phyloP scores from a whole-genome alignment of 352 stramenopile genomes.

The Phytophthora megakarya region DNA sequence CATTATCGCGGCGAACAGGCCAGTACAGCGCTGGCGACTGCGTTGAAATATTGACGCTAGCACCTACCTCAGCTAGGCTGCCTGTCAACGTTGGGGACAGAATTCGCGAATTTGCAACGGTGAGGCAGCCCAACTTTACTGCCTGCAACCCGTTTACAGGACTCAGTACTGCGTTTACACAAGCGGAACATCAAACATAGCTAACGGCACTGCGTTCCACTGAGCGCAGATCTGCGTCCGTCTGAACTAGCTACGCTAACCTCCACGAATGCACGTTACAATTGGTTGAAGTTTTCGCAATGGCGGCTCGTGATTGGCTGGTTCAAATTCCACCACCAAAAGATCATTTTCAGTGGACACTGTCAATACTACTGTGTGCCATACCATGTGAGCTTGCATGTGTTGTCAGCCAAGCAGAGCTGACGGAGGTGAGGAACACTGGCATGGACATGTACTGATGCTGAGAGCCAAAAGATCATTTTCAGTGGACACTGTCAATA shows the following conservation, averaged over 20 bases:
- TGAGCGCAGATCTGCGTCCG: background rate
- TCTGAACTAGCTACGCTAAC: background rate
- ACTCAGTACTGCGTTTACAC: too few species aligned
- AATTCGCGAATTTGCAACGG: background rate
- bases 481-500: too few species aligned
- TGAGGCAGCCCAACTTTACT: too few species aligned
- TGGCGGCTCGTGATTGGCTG: conserved; percentile 15
- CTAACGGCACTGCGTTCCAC: background rate
- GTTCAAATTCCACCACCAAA: background rate
- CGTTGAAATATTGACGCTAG: conserved; percentile 11
- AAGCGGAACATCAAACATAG: too few species aligned
- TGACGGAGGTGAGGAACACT: conserved; percentile 12
- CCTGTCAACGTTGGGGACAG: background rate
- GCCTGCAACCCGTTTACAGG: too few species aligned
- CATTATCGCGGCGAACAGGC: conserved; percentile 12
- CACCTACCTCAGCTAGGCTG: too few species aligned
- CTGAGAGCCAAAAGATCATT: too few species aligned
- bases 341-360: too few species aligned
- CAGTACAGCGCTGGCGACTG: conserved; percentile 17
- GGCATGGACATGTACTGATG: too few species aligned
- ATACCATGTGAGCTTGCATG: background rate
- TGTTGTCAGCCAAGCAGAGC: conserved; percentile 18
- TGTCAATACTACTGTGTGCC: conserved; percentile 28
- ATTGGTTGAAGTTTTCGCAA: conserved; percentile 16
- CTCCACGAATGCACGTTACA: conserved; percentile 10